Base-by-base conservation (phyloP, 2,329 filamentous ascomycete species). In the Aspergillus sp. region DNA sequence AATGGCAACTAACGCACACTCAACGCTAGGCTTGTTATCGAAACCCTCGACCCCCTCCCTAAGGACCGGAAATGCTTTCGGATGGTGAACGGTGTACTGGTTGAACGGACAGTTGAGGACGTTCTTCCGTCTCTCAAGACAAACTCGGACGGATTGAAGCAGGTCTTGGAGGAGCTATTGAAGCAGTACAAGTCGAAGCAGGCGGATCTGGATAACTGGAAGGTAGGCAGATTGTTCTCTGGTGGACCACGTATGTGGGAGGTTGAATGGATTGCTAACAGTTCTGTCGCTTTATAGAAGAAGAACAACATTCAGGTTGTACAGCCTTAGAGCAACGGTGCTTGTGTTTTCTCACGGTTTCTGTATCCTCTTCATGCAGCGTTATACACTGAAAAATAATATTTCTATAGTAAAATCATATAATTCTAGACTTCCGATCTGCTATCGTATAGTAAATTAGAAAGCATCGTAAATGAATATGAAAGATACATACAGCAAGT, bases 121-220 rank as follows among this genome's bases (percentile, higher is more conserved):
- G 91, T 99, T 11, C 83, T 96, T 58, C 95, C 95, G 5, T 90
- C 92, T 25, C 83, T 99, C 62, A 89, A 92, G 80, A 98, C 92
- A 19, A 98, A 99, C 75, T 90, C 92, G 25, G 94, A 98, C 64
- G 94, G 95, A 1, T 76, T 99, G 73, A 95, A 90, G 79, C 96
- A 96, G 80, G 92, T 98, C 30, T 82, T 98, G 58, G 93, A 97
- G 65, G 94, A 97, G 75, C 81, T 99, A 65, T 86, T 98, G 67
- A 97, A 96, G 84, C 92, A 96, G 80, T 98, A 98, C 83, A 96
- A 96, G 82, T 81, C 83, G 32, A 96, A 96, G 79, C 93, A 99
- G 77, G 88, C 92, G 44, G 95, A 99, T 74, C 86, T 99, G 83
- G 94, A 99, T 75, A 93, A 89, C 77, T 99, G 95, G 95, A 99